Evolutionary conservation across 345 rosid genomes (phyloP), one percentile per base, ranked within the genome.

Genomic region (Odontarrhena argentea): DNA sequence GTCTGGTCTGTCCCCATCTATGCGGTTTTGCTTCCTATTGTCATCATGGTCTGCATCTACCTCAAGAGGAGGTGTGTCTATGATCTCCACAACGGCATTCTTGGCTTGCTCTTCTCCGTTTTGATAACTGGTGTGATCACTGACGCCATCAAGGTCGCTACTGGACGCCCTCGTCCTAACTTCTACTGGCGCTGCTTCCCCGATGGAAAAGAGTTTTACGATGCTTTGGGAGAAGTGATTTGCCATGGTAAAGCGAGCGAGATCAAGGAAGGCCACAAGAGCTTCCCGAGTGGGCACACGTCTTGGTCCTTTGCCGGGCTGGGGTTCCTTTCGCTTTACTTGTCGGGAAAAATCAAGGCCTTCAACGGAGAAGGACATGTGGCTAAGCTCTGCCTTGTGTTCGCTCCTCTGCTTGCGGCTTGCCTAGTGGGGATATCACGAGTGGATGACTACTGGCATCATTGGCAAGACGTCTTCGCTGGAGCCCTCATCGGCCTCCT

Each of bases 141-240:
- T 3, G 90, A 89, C 79, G 82, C 96, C 15, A 80, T 89, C 32
- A 92, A 92, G 73, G 49, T 55, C 55, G 89, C 93, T 2, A 86
- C 87, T 1, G 96, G 98, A 35, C 74, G 96, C 6, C 98, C 96
- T 11, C 84, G 98, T 30, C 98, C 98, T 11, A 83, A 92, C 81
- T 92, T 89, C 84, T 92, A 86, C 66, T 92, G 96, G 96, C 96
- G 98, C 26, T 89, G 98, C 78, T 92, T 92, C 77, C 98, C 96
- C 9, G 96, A 92, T 28, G 98, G 96, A 24, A 80, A 77, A 47
- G 96, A 82, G 66, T 77, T 74, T 0, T 86, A 65, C 34, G 85
- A 88, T 63, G 71, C 43, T 1, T 70, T 70, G 77, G 97, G 96
- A 57, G 80, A 81, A 22, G 97, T 85, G 37, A 25, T 89, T 3